These are phyloP conservation scores for Termitomyces sp. DNA, from an alignment of 768 basidiomycete genomes.

Conservation along the genomic window DNA sequence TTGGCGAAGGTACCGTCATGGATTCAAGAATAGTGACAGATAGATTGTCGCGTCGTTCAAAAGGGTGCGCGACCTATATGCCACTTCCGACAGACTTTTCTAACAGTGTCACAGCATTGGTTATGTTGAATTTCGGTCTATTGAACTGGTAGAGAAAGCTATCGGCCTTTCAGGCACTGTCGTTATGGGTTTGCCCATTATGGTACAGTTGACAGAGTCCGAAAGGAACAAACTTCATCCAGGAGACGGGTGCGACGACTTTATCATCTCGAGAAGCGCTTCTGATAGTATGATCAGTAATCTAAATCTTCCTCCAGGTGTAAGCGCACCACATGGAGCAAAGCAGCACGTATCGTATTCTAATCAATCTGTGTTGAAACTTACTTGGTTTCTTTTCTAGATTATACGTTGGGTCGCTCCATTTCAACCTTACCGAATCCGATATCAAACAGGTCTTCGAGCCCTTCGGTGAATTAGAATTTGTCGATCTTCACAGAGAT, in stretches of 20 bases:
- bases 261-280: not conserved
- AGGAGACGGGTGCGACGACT: constrained; percentile 67
- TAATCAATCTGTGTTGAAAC: not conserved
- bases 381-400: constrained; percentile 30
- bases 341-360: constrained; percentile 61
- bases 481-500: constrained; percentile 96
- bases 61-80: constrained; percentile 61
- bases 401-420: constrained; percentile 94
- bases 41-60: constrained; percentile 90
- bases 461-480: constrained; percentile 96
- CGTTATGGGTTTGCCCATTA: constrained; percentile 97
- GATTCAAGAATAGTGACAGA: constrained; percentile 97
- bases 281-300: constrained; percentile 39
- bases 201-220: constrained; percentile 95
- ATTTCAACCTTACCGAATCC: constrained; percentile 94
- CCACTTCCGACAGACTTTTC: not conserved
- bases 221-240: constrained; percentile 89
- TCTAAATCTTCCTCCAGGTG: constrained; percentile 79
- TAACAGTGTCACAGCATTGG: constrained; percentile 62
- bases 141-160: constrained; percentile 90
- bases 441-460: constrained; percentile 99
- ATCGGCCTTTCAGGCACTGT: constrained; percentile 87
- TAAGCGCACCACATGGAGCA: constrained; percentile 71
- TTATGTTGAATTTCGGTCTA: constrained; percentile 92
- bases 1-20: constrained; percentile 90